Evolutionary conservation across 352 stramenopile species (phyloP), one percentile per base, ranked within the genome.

Genomic region (Globisporangium megalacanthum): DNA sequence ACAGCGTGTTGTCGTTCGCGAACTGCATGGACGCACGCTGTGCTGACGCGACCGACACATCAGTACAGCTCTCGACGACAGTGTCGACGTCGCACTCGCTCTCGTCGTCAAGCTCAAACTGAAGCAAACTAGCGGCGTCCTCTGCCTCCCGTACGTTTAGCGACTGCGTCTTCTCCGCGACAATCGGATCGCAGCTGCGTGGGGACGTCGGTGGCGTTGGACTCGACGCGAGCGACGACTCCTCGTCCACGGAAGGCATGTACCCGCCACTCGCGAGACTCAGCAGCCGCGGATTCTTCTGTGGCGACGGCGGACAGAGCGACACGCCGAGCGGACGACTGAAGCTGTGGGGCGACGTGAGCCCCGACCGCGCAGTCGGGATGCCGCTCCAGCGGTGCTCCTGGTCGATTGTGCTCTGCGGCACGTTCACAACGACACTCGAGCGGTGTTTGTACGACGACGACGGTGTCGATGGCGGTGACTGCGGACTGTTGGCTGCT

Each of bases 161-260:
- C 6, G 56, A 61, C 36, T 54, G 55, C 11, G 25, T 41, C 15
- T 53, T 56, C 11, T 39, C 33, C 2, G 44, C 2, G 11, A 20
- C 25, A n/a, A 46, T 4, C 9, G 15, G 37, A 11, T 54, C 53
- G n/a, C 47, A 48, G 19, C 44, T 41, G 25, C 63, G 66, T 45
- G 78, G 76, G 35, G 76, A 85, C 44, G 52, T 76, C 17, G 72
- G 55, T 4, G 78, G 75, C 0, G 75, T 86, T 54, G 85, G 73
- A 0, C 74, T 68, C 6, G 72, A 71, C 52, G 86, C 61, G 9
- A 74, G 76, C 15, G 70, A 73, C 0, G 69, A 83, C 45, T 92
- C 83, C 52, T 92, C 83, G 17, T 92, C 80, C 5, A 92, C 66
- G 4, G 75, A 75, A 9, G 79, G 80, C 83, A 92, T 92, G 57